Evolutionary conservation across 768 basidiomycete genomes (phyloP), one percentile per base, ranked within the genome.

Genomic region (Jaapia argillacea): DNA sequence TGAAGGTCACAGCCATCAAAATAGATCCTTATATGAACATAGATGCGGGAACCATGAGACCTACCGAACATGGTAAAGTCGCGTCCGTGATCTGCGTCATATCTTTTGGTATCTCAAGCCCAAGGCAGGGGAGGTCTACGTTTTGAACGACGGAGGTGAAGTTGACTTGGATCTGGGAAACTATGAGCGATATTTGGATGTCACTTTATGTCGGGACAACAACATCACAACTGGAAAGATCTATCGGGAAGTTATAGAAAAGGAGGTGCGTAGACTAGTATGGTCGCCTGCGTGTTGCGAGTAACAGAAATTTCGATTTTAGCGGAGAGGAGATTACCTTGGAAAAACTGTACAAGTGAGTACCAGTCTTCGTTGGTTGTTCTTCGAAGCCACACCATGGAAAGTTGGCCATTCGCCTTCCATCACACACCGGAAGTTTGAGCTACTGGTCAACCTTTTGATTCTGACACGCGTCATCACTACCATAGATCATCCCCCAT

Each of bases 1-100:
- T 96, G 48, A 96, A 92, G 68, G 94, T 97, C 54, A 99, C 94
- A 5, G 88, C 94, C 7, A 97, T 99, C 73, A 99, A 99, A 68
- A 98, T 99, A 56, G 94, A 99, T 61, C 94, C 94, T 12, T 99
- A 99, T 55, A 98, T 99, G 94, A 99, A 99, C 67, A 97, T 99
- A 54, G 94, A 99, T 72, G 94, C 94, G 20, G 94, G 94, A 26
- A 98, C 94, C 16, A 99, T 99, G 94, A 74, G 90, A 40, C 94
- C 94, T 12, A 94, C 92, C 13, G 94, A 99, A 63, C 94, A 99
- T 60, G 94, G 93, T 89, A 60, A 72, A 81, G 49, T 31, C 47
- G 31, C 18, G 47, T 35, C 43, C 24, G 37, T 28, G 18, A 25
- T 18, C 2, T 28, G 12, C 27, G 36, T 14, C 16, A 2, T 40